Base-by-base conservation (phyloP, 768 basidiomycete genomes). In the Lentinula raphanica region DNA sequence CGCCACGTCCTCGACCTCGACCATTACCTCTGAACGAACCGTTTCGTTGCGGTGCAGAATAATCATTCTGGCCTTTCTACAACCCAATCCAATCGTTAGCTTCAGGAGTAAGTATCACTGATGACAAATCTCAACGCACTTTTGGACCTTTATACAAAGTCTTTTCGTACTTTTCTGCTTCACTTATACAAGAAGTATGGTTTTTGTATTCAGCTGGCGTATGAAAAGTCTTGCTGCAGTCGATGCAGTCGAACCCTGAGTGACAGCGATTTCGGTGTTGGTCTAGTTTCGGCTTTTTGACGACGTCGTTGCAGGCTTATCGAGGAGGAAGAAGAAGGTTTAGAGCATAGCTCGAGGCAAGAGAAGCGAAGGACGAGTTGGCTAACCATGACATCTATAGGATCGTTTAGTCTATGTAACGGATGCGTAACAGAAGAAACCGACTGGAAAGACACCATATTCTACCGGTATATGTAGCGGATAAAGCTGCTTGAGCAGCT, bases 121-220 rank as follows among this genome's bases (percentile, higher is more conserved):
- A 48, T 53, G 9, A 53, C n/a, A 63, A 71, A n/a, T n/a, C n/a
- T 32, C 42, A 21, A 36, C 56, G n/a, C 25, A 72, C 78, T 75
- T 88, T 90, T 0, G 84, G 80, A 8, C 90, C 92, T 66, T 89
- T 92, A 69, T 94, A 95, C 58, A 94, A 68, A 51, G 79, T 74
- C 71, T 92, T 92, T 75, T 97, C 84, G 67, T 97, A 96, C 69
- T 96, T 97, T 71, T 97, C 91, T 2, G 91, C 94, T 72, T 97
- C 94, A 60, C 81, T 85, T 44, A 97, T 85, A 69, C 94, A 97
- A 29, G 82, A 76, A 9, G 89, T 94, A 68, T 97, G 90, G 0
- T 72, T 74, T 71, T 92, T 93, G 77, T 85, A 96, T 59, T 93
- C 84, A 8, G 77, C 76, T 2, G 91, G 90, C 6, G 80, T 79